These are phyloP conservation scores for Lactarius sp. DNA, from an alignment of 768 basidiomycete genomes.

Conservation along the genomic window DNA sequence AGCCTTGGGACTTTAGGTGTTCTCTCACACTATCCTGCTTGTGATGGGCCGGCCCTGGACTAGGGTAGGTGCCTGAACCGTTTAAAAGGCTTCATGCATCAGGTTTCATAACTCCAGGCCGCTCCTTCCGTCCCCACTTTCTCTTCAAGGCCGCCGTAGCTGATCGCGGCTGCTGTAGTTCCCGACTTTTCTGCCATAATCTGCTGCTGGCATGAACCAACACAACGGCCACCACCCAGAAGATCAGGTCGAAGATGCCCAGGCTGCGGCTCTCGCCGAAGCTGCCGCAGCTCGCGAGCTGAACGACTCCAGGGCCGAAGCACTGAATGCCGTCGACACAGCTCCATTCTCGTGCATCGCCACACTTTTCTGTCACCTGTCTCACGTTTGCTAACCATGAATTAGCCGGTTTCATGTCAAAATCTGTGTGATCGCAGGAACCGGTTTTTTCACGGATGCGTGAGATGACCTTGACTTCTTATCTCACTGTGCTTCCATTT, in stretches of 20 bases:
- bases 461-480: constrained; percentile 30
- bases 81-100: background rate
- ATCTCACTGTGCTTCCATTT: background rate
- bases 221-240: too few species aligned
- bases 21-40: too few species aligned
- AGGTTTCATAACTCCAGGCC: background rate
- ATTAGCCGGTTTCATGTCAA: constrained; percentile 47
- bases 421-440: constrained; percentile 49
- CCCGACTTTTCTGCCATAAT: background rate
- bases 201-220: background rate
- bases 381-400: background rate
- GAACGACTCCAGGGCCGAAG: constrained; percentile 70
- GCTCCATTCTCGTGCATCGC: constrained; percentile 70
- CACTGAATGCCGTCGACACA: constrained; percentile 81
- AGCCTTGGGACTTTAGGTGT: background rate
- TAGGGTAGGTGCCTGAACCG: background rate
- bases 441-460: constrained; percentile 91
- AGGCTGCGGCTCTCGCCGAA: background rate
- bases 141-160: background rate
- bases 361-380: background rate
- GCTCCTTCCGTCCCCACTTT: background rate
- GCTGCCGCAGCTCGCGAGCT: constrained; percentile 31
- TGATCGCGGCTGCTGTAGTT: background rate
- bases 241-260: too few species aligned
- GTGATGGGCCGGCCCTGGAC: background rate